phyloP scores from a whole-genome alignment of 306 rosid species.

The Ochetophila trinervis region DNA sequence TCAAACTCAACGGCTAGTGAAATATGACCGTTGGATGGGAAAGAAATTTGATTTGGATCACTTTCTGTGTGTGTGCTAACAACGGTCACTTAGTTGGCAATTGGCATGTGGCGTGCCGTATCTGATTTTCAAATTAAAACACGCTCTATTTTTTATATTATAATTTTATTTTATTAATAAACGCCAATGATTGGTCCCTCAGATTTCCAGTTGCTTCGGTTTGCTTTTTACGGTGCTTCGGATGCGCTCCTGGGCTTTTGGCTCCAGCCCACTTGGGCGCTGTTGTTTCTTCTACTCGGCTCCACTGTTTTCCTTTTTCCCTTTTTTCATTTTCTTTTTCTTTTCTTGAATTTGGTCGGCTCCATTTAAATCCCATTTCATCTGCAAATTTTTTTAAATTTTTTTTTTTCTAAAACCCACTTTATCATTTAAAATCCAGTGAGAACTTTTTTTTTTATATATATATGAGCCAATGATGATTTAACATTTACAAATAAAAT shows the following conservation, averaged over 20 bases:
- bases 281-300: background rate
- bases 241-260: conserved; percentile 35
- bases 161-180: background rate
- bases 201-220: background rate
- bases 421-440: no score
- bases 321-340: no score
- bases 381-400: no score
- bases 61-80: conserved; percentile 33
- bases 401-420: no score
- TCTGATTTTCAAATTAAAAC: conserved; percentile 37
- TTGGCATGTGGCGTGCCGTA: conserved; percentile 43
- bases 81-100: conserved; percentile 66
- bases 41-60: conserved; percentile 20
- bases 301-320: background rate
- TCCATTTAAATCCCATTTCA: no score
- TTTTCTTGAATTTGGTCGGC: background rate
- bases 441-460: no score
- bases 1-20: conserved; percentile 91
- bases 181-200: conserved; percentile 27
- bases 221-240: conserved; percentile 15
- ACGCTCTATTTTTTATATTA: background rate
- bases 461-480: no score
- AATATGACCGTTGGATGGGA: conserved; percentile 72
- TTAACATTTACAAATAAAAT: no score
- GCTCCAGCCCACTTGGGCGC: conserved; percentile 47